Evolutionary conservation across 129 eudicot genomes (phyloP), one percentile per base, ranked within the genome.

Genomic region (Silybum marianum): DNA sequence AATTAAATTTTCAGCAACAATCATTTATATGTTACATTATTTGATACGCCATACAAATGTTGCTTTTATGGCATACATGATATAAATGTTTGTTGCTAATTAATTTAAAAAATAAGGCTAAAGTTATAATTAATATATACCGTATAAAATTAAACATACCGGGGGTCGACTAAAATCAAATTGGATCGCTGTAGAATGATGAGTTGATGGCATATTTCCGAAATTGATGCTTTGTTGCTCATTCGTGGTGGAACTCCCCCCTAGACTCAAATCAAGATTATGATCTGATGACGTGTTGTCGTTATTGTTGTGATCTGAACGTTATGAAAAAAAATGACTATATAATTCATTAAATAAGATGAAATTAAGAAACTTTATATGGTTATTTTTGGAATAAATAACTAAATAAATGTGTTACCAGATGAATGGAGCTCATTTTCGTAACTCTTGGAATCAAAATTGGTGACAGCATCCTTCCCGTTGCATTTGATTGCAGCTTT

Each of bases 381-480:
- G 8, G 14, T 23, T 16, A 72, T n/a, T 77, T 78, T 66, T 7
- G 7, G 12, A 48, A 44, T 62, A 34, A 12, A n/a, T 3, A 38
- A 19, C 13, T 36, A 62, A 13, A 32, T 60, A 62, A 1, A 54
- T 51, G 60, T 72, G 58, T 74, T 87, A 91, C 93, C 93, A n/a
- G 81, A 66, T 10, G 93, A 72, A 74, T 87, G 78, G 63, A 89
- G 90, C 72, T 91, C 97, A 46, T 87, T 84, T 58, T 88, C 91
- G 54, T 91, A 91, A 51, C 86, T 89, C 81, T 79, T 91, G 38
- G 88, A 84, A 86, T 89, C 93, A 83, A 91, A 91, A 78, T 91
- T 91, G 51, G 97, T 91, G 48, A 91, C 90, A 10, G 97, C 92
- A 34, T 89, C 93, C 88, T 91, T 91, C 51, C 97, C 97, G 71